phyloP scores from a whole-genome alignment of 139 green algal genomes.

The Closterium sp. region DNA sequence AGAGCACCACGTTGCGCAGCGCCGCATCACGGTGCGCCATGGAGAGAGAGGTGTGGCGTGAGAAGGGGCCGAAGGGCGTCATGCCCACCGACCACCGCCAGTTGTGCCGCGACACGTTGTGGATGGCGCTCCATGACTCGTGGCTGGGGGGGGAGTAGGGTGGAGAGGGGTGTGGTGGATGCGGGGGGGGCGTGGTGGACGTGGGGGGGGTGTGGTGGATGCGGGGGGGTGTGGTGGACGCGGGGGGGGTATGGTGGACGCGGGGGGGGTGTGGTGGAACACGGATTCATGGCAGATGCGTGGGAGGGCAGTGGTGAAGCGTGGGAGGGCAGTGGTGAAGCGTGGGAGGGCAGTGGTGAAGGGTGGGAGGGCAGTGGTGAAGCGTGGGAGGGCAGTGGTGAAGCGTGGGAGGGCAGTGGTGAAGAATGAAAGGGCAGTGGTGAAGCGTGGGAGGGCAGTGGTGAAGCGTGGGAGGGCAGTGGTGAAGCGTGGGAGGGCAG shows the following conservation, averaged over 20 bases:
- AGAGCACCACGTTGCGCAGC: neutral
- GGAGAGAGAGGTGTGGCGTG: neutral
- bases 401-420: too few relatives aligned
- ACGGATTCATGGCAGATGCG: neutral
- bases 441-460: too few relatives aligned
- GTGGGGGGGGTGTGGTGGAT: too few relatives aligned
- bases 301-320: neutral
- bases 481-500: too few relatives aligned
- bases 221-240: neutral
- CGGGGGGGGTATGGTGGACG: too few relatives aligned
- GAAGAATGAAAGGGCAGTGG: too few relatives aligned
- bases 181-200: neutral
- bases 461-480: too few relatives aligned
- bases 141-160: constrained; percentile 13
- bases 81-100: constrained; percentile 25
- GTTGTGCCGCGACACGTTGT: constrained; percentile 20
- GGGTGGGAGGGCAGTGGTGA: too few relatives aligned
- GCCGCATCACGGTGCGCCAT: neutral
- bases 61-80: constrained; percentile 37
- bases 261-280: neutral
- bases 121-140: constrained; percentile 26
- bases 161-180: neutral
- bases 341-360: neutral
- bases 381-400: too few relatives aligned
- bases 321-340: neutral